Conservation (phyloP, 352 stramenopile species). For the Globisporangium parvum region DNA sequence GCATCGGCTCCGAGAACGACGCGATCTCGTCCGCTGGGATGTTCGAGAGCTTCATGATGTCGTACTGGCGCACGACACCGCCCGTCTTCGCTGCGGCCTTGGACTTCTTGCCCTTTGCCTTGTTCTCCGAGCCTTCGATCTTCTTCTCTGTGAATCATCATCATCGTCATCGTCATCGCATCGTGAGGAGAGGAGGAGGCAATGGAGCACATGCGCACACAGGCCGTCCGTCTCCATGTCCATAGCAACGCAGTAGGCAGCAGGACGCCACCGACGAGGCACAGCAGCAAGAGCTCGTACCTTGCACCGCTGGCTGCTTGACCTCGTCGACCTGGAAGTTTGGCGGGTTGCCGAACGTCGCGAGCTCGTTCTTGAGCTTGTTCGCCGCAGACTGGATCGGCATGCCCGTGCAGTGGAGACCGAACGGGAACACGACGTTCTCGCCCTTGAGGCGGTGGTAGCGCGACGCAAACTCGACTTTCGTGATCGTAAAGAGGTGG, state of each 20-base stretch:
- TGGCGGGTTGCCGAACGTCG: constrained; percentile 90
- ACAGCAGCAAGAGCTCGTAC: constrained; percentile 1
- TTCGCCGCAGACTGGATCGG: constrained; percentile 99
- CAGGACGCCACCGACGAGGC: no score
- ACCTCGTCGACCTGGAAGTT: constrained; percentile 85
- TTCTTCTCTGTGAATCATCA: constrained; percentile 54
- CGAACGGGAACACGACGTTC: constrained; percentile 99
- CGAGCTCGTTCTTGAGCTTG: constrained; percentile 98
- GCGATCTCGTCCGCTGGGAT: constrained; percentile 93
- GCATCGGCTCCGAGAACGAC: constrained; percentile 94
- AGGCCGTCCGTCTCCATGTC: background rate
- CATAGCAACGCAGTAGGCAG: no score
- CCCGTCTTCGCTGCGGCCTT: constrained; percentile 98
- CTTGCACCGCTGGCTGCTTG: constrained; percentile 18
- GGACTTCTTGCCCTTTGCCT: constrained; percentile 95
- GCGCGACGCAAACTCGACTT: constrained; percentile 92
- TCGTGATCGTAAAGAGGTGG: constrained; percentile 97
- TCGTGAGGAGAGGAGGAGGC: background rate
- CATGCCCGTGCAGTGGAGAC: constrained; percentile 99
- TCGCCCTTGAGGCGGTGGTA: constrained; percentile 97
- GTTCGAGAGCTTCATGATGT: constrained; percentile 96
- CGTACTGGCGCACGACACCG: constrained; percentile 96
- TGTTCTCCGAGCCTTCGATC: constrained; percentile 74
- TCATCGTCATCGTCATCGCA: background rate
- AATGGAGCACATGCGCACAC: constrained; percentile 2